Evolutionary conservation across 331 rosid species (phyloP).

Genomic region (Spiraea crenata): DNA sequence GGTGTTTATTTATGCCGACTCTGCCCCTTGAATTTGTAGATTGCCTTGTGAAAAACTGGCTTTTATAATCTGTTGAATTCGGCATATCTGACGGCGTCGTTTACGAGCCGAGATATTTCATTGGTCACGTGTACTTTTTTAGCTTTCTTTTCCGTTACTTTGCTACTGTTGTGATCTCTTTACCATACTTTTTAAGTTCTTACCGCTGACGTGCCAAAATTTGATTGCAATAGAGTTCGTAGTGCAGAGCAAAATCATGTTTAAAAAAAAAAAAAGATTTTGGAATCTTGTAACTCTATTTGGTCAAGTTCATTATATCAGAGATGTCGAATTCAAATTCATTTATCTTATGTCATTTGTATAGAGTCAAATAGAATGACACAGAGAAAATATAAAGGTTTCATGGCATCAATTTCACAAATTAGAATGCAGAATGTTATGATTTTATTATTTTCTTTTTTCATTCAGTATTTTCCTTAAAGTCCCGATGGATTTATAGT

Average conservation of each 20-base stretch:
- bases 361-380: too few relatives aligned
- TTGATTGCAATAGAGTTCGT: background rate
- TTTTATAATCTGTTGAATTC: background rate
- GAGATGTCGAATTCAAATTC: too few relatives aligned
- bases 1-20: conserved; percentile 21
- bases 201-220: background rate
- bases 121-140: background rate
- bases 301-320: too few relatives aligned
- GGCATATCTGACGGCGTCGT: conserved; percentile 12
- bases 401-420: too few relatives aligned
- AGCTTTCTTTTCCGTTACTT: background rate
- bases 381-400: too few relatives aligned
- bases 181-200: background rate
- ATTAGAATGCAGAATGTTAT: too few relatives aligned
- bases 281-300: too few relatives aligned
- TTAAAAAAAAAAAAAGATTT: too few relatives aligned
- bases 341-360: too few relatives aligned
- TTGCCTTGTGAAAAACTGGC: background rate
- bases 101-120: background rate
- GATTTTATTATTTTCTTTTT: too few relatives aligned
- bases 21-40: conserved; percentile 5
- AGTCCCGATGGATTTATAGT: too few relatives aligned
- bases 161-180: background rate
- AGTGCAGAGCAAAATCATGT: background rate
- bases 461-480: too few relatives aligned